Base-by-base conservation (phyloP, 768 basidiomycete genomes). In the Megacollybia marginata region DNA sequence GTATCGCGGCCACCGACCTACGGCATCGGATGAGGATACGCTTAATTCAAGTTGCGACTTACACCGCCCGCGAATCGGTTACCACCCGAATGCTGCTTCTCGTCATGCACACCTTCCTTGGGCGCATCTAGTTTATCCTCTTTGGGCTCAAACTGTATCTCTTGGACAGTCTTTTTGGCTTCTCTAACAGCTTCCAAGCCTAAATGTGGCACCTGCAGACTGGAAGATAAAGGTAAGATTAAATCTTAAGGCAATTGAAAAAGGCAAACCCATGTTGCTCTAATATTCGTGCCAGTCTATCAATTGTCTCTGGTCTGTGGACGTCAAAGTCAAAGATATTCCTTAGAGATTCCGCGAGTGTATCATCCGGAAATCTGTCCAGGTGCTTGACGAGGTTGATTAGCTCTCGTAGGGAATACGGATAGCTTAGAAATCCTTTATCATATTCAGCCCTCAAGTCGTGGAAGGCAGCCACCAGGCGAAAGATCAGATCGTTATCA, bases 321-420 rank as follows among this genome's bases (percentile, higher is more conserved):
- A 85, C 71, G 57, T 85, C 83, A 49, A 83, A 85, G 58, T 85
- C 83, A 55, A 85, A 85, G 9, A 84, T 69, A 56, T 84, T 85
- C 13, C 83, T 69, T 13, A 85, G 63, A 7, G 77, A 75, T 38
- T 72, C 70, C n/a, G 76, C 81, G 10, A 84, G 64, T 0, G 76
- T 62, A 59, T 84, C 83, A 18, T 66, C 59, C 1, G 82, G 80
- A 52, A 79, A 84, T 2, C 78, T 72, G 53, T 71, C 77, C 68
- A 85, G 72, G 57, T 85, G 83, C 40, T 75, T 70, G 2, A 84
- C 74, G 23, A 85, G 68, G 56, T 81, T 83, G 59, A 85, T 83
- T 33, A 85, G 62, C 54, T 85, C 83, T 72, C 83, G 65, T 18
- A 85, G 63, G 3, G 82, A 83, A 59, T 85, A 85, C 3, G 83